phyloP scores from a whole-genome alignment of 2,329 filamentous ascomycete species.

The Huntiella bhutanensis region DNA sequence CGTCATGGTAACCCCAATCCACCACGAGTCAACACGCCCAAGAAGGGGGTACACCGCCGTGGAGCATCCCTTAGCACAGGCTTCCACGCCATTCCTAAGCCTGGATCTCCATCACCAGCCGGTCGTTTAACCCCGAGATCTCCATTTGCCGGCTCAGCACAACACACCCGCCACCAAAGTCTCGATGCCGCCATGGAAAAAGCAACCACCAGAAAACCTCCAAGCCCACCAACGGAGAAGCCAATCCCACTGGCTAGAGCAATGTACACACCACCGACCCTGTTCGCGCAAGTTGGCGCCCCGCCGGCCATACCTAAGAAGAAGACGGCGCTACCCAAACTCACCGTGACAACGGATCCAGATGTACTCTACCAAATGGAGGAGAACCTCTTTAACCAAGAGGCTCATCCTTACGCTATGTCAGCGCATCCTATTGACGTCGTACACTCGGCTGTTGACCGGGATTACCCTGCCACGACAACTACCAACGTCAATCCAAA shows the following conservation, averaged over 20 bases:
- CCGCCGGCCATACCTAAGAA: neutral
- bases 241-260: neutral
- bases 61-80: slow-evolving; percentile 4
- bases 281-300: neutral
- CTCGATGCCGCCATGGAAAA: slow-evolving; percentile 5
- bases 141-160: neutral
- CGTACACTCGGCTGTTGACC: neutral
- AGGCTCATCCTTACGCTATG: slow-evolving; percentile 6
- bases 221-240: neutral
- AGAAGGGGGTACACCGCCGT: neutral
- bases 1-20: neutral
- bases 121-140: neutral
- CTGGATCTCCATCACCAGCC: neutral
- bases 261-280: neutral
- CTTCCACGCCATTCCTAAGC: neutral
- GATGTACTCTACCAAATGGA: slow-evolving; percentile 10
- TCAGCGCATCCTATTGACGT: slow-evolving; percentile 2
- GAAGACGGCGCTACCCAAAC: slow-evolving; percentile 4
- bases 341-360: slow-evolving; percentile 10
- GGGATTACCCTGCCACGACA: slow-evolving; percentile 5
- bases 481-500: neutral
- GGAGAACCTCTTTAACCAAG: slow-evolving; percentile 1
- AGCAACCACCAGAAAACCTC: neutral
- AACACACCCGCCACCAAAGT: slow-evolving; percentile 8
- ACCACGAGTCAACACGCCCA: neutral